Conservation (phyloP, 2,329 filamentous ascomycete genomes). For the Claviceps capensis region DNA sequence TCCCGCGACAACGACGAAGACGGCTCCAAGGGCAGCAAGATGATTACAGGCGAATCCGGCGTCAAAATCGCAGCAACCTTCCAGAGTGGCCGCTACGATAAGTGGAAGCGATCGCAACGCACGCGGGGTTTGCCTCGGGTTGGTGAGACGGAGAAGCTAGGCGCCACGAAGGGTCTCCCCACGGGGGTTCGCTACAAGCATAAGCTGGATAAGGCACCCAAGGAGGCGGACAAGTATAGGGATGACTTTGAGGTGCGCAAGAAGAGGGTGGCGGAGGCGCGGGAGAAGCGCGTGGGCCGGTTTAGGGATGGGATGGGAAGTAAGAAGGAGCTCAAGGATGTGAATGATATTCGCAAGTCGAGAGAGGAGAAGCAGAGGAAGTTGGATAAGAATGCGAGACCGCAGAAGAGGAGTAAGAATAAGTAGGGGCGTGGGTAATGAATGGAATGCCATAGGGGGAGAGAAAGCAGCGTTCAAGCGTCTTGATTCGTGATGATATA, state of each 20-base stretch:
- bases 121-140: constrained; percentile 65
- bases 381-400: constrained; percentile 79
- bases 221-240: constrained; percentile 81
- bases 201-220: constrained; percentile 75
- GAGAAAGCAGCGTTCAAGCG: not conserved
- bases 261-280: constrained; percentile 77
- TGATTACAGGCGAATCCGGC: constrained; percentile 80
- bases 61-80: constrained; percentile 94
- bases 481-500: too few relatives aligned
- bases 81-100: constrained; percentile 84
- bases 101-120: constrained; percentile 79
- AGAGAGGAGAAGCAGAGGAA: constrained; percentile 63
- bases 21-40: constrained; percentile 56
- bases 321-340: constrained; percentile 64
- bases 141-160: constrained; percentile 60
- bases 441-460: not conserved
- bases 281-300: constrained; percentile 66
- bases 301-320: constrained; percentile 63
- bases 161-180: constrained; percentile 12
- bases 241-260: constrained; percentile 85
- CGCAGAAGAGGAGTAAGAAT: constrained; percentile 42
- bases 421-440: not conserved
- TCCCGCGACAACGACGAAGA: constrained; percentile 86
- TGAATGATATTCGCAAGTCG: constrained; percentile 73
- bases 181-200: constrained; percentile 56